A percentile compares a stretch with the other conserved stretches of the same genome.
Conservation (phyloP, 306 rosid species). For the Mimosa bimucronata region DNA sequence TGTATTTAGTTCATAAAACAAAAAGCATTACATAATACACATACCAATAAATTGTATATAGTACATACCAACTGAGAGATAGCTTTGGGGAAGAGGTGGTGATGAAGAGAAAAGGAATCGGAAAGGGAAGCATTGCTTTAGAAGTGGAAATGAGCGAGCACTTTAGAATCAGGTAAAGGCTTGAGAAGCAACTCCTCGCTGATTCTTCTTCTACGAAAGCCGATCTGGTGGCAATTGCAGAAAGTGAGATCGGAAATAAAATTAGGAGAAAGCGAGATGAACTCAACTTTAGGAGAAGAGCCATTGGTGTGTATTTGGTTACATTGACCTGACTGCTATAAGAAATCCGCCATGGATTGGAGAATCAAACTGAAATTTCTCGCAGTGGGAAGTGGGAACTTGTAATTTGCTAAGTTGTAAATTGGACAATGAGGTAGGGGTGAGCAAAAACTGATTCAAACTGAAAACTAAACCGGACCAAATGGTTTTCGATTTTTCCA, state of each 20-base stretch:
- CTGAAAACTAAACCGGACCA: no score
- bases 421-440: no score
- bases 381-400: constrained; percentile 30
- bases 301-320: constrained; percentile 42
- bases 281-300: constrained; percentile 24
- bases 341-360: constrained; percentile 46
- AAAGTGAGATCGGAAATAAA: constrained; percentile 30
- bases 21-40: no score
- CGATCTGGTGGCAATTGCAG: constrained; percentile 42
- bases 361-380: neutral
- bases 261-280: constrained; percentile 38
- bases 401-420: no score
- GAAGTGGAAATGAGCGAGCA: constrained; percentile 87
- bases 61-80: constrained; percentile 90
- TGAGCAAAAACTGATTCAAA: no score
- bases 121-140: constrained; percentile 60
- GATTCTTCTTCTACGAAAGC: constrained; percentile 58
- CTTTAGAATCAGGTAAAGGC: constrained; percentile 88
- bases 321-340: constrained; percentile 13
- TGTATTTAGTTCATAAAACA: no score
- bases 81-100: constrained; percentile 90
- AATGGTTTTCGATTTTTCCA: no score
- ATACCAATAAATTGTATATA: no score
- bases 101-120: constrained; percentile 70
- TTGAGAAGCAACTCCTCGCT: constrained; percentile 83